Percentiles rank a stretch among this genome's conserved stretches.
Conservation (phyloP, 169 alveolate genomes). For the Plasmodium coatneyi region DNA sequence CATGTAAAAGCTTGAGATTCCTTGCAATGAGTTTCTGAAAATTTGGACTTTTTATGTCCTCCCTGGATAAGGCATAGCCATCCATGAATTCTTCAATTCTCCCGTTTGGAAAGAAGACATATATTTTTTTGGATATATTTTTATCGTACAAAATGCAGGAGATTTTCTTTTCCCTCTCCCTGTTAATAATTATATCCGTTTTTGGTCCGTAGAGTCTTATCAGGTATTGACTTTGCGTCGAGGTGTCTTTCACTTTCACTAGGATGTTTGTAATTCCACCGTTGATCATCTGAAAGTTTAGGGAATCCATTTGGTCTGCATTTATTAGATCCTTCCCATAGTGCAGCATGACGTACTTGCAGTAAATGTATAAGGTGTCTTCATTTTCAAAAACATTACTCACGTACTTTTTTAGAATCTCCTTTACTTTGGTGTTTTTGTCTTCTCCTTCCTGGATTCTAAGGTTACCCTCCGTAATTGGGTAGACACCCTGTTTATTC, state of each 20-base stretch:
- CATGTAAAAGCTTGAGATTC: slow-evolving; percentile 75
- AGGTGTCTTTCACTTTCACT: slow-evolving; percentile 77
- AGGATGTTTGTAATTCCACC: slow-evolving; percentile 84
- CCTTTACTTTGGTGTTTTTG: not conserved
- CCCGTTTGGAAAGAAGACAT: slow-evolving; percentile 78
- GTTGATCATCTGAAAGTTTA: slow-evolving; percentile 45
- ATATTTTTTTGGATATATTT: slow-evolving; percentile 79
- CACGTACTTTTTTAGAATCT: slow-evolving; percentile 1
- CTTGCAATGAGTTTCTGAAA: slow-evolving; percentile 78
- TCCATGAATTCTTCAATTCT: slow-evolving; percentile 86
- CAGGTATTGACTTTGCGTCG: slow-evolving; percentile 53
- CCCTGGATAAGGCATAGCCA: slow-evolving; percentile 79
- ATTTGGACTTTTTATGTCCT: slow-evolving; percentile 72
- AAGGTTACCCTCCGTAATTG: slow-evolving; percentile 10
- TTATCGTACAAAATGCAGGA: slow-evolving; percentile 70
- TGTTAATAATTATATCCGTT: slow-evolving; percentile 79
- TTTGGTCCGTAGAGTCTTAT: slow-evolving; percentile 83
- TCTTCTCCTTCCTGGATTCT: slow-evolving; percentile 25
- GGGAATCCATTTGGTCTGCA: slow-evolving; percentile 4
- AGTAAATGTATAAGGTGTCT: slow-evolving; percentile 23
- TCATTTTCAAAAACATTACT: slow-evolving; percentile 58
- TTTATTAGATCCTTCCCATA: slow-evolving; percentile 56
- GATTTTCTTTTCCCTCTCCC: slow-evolving; percentile 81
- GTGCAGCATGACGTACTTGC: slow-evolving; percentile 51
- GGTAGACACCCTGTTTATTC: slow-evolving; percentile 17